Conservation (phyloP, 2,329 filamentous ascomycete genomes). For the Claviceps spartinae region DNA sequence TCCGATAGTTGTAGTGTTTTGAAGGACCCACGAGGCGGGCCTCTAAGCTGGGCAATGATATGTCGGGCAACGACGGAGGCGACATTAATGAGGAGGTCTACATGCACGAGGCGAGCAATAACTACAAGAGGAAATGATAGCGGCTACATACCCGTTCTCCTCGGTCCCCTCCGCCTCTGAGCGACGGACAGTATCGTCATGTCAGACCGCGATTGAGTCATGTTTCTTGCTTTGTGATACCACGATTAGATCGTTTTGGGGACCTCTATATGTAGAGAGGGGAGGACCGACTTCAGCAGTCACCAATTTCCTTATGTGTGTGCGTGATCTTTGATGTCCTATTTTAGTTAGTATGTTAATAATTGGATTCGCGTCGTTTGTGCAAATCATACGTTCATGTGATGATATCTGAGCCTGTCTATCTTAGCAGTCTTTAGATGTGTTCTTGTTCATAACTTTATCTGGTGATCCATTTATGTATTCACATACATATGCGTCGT, state of each 20-base stretch:
- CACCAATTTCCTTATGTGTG: neutral
- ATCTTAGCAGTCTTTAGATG: too few species aligned
- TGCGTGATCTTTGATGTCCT: neutral
- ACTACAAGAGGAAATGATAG: neutral
- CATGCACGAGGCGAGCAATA: neutral
- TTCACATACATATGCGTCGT: too few species aligned
- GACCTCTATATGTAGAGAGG: neutral
- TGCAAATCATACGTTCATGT: too few species aligned
- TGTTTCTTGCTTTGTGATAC: constrained; percentile 2
- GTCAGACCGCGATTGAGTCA: neutral
- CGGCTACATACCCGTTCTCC: neutral
- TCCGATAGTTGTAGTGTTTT: constrained; percentile 5
- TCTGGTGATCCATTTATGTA: too few species aligned
- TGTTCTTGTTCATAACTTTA: too few species aligned
- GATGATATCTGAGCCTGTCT: too few species aligned
- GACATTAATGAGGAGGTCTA: neutral
- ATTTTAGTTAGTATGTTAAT: neutral
- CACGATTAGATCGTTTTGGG: neutral
- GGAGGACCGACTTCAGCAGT: neutral
- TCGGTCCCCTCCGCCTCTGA: too few species aligned
- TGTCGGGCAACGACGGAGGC: neutral
- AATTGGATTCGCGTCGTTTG: neutral
- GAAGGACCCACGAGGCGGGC: neutral
- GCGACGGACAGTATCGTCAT: too few species aligned
- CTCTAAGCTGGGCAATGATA: too few species aligned